phyloP scores from a whole-genome alignment of 176 grass and related monocot genomes.

The Musa schizocarpa region DNA sequence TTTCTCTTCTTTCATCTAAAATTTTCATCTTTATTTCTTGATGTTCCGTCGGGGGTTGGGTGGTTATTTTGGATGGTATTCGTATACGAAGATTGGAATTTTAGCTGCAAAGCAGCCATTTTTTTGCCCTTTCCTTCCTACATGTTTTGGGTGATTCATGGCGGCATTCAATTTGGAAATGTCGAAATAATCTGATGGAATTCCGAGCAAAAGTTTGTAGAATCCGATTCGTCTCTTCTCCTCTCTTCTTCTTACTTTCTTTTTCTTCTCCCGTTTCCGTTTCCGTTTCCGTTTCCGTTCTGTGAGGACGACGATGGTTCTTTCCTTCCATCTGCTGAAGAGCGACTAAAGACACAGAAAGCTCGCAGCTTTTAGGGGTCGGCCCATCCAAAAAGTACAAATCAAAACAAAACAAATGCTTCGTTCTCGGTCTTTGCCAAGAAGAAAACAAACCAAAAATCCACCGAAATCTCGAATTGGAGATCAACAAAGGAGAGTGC shows the following conservation, averaged over 20 bases:
- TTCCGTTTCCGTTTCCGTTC: too few species aligned
- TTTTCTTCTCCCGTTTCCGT: neutral
- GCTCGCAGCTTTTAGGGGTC: neutral
- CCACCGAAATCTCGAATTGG: neutral
- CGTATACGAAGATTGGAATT: conserved; percentile 38
- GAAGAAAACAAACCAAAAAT: neutral
- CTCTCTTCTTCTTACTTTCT: neutral
- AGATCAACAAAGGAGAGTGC: neutral
- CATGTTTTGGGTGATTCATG: conserved; percentile 13
- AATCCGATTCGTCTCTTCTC: neutral
- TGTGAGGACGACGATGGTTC: too few species aligned
- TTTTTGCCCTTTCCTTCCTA: conserved; percentile 19
- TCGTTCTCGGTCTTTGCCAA: neutral
- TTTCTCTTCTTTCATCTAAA: conserved; percentile 15
- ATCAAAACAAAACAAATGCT: neutral
- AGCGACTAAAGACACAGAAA: neutral
- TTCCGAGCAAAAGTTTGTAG: neutral
- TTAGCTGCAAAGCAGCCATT: conserved; percentile 53
- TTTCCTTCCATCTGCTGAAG: neutral
- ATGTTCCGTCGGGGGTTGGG: neutral
- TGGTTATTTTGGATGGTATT: conserved; percentile 17
- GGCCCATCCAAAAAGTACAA: neutral
- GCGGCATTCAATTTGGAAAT: conserved; percentile 1
- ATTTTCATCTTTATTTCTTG: conserved; percentile 30
- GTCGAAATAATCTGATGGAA: conserved; percentile 11